Evolutionary conservation across 768 basidiomycete species (phyloP).

Genomic region (Daedalea quercina): DNA sequence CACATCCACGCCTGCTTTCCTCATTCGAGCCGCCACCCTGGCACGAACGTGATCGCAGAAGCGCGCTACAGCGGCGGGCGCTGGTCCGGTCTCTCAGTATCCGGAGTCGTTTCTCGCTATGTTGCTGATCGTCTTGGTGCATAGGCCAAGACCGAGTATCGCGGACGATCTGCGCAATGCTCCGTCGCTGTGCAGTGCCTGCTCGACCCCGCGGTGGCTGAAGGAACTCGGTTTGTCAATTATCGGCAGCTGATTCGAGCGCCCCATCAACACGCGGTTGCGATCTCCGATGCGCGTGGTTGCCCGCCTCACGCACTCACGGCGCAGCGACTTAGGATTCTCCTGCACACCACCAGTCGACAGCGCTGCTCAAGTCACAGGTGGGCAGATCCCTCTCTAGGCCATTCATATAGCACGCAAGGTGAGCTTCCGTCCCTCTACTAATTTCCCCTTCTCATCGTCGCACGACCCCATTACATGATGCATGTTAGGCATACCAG

Average conservation of each 20-base stretch:
- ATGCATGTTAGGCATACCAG: constrained; percentile 4
- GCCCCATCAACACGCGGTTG: constrained; percentile 3
- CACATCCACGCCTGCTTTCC: too few relatives aligned
- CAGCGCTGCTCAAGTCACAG: constrained; percentile 1
- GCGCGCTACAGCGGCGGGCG: too few relatives aligned
- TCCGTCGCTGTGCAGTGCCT: too few relatives aligned
- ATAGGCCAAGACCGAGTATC: too few relatives aligned
- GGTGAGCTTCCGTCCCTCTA: background rate
- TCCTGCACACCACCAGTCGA: constrained; percentile 1
- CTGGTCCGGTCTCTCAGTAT: too few relatives aligned
- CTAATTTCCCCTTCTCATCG: background rate
- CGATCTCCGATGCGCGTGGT: constrained; percentile 4
- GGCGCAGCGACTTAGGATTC: constrained; percentile 1
- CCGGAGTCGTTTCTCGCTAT: too few relatives aligned
- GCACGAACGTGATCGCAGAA: too few relatives aligned
- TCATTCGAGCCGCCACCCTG: too few relatives aligned
- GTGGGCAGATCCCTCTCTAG: background rate
- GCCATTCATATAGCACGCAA: background rate
- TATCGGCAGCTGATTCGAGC: background rate
- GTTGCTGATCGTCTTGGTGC: too few relatives aligned
- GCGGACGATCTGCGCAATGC: too few relatives aligned
- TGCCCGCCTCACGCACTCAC: background rate
- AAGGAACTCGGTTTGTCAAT: background rate
- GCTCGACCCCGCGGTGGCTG: background rate
- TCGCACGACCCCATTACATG: background rate